Base-by-base conservation (phyloP, 257 asterid species). In the Linaria vulgaris region DNA sequence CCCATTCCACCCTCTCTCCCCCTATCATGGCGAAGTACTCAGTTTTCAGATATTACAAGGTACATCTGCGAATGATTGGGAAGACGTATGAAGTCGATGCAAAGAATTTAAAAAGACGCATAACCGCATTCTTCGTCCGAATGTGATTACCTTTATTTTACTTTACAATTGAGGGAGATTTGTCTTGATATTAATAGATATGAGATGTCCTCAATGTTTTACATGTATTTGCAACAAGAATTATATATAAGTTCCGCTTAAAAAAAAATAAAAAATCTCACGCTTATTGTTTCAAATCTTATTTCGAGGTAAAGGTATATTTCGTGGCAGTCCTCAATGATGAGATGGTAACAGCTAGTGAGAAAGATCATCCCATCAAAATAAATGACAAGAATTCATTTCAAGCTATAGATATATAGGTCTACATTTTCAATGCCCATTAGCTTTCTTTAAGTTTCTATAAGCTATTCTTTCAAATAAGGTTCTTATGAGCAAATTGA, bases 291-390 rank as follows among this genome's bases (percentile, higher is more conserved):
- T 39, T 58, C 43, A 54, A 25, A 31, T 20, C 20, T 10, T 38
- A 66, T 73, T n/a, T 56, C 41, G 21, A 1, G 21, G 67, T 27
- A 50, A 67, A 48, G 9, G 48, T 56, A 13, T 30, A 59, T 15
- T 48, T 12, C 0, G 3, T n/a, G 19, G 38, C 53, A 55, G 60
- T n/a, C n/a, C n/a, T n/a, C n/a, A n/a, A n/a, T 21, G 16, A 52
- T 46, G 13, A 49, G 53, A 63, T 43, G 12, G 23, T 34, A 62
- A 48, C 61, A 9, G 21, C 54, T 39, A 57, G 66, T 7, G 41
- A 46, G 68, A 21, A 63, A 73, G 52, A 63, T 14, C 16, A 17
- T 49, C 30, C 22, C 67, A 45, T 17, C 49, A 38, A 34, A 69
- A 17, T 37, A 64, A 56, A 37, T n/a, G 50, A 27, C 38, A 51